Evolutionary conservation across 2,329 filamentous ascomycete species (phyloP).

Genomic region (Phaeophleospora eucalypticola): DNA sequence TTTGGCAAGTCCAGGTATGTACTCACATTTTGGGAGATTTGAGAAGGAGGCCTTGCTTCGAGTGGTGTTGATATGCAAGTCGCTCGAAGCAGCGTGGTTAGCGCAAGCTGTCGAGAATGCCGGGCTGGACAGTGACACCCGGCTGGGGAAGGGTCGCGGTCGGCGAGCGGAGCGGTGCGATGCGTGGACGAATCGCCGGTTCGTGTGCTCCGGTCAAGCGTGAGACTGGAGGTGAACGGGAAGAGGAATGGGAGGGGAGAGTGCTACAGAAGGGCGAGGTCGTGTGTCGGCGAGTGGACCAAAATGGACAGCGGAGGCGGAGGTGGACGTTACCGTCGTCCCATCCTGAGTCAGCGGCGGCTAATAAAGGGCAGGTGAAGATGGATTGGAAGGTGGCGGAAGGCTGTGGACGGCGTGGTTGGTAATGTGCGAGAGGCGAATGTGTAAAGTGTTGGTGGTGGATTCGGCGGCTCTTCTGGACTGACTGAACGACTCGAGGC

Average conservation of each 20-base stretch:
- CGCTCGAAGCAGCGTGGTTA: conserved; percentile 12
- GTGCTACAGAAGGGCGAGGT: not conserved
- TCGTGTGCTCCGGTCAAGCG: not conserved
- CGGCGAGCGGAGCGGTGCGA: not conserved
- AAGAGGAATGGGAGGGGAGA: not conserved
- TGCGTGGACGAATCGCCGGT: not conserved
- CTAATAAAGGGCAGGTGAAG: not conserved
- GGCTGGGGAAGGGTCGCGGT: conserved; percentile 4
- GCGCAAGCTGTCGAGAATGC: conserved; percentile 8
- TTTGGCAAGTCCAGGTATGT: conserved; percentile 4
- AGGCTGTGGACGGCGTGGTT: not conserved
- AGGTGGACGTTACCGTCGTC: conserved; percentile 5
- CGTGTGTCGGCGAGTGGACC: not conserved
- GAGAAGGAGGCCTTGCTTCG: conserved; percentile 12
- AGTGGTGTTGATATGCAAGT: conserved; percentile 15
- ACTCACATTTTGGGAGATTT: not conserved
- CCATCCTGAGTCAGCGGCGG: conserved; percentile 4
- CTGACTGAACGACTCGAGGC: no score
- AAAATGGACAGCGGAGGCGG: not conserved
- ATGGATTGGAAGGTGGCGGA: not conserved
- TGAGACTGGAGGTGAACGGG: not conserved
- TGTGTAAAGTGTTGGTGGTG: not conserved
- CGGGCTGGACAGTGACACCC: conserved; percentile 18
- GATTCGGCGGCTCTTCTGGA: no score
- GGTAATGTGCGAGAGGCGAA: not conserved